These are phyloP conservation scores for Sugiyamaella boreocaroliniensis DNA, from an alignment of 805 yeast species.

Conservation along the genomic window DNA sequence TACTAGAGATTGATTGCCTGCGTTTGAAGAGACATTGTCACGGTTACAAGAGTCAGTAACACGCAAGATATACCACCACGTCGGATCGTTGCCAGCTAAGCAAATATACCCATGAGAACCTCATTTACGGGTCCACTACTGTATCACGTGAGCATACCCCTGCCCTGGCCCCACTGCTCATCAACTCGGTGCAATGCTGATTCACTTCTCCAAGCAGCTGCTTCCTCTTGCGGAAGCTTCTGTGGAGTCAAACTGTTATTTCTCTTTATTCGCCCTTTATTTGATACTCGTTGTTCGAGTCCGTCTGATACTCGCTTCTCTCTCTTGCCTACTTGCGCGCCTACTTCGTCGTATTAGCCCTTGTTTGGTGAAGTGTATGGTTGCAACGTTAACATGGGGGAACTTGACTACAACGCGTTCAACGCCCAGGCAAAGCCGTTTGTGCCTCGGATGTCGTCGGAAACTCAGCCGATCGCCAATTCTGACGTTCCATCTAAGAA, in stretches of 20 bases:
- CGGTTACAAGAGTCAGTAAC: not conserved
- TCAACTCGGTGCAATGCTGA: not conserved
- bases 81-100: not conserved
- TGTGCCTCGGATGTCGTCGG: slow-evolving; percentile 2
- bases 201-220: not conserved
- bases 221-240: not conserved
- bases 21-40: slow-evolving; percentile 12
- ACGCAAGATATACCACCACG: too few species aligned
- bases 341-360: too few species aligned
- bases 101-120: not conserved
- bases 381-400: not conserved
- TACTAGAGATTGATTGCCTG: slow-evolving; percentile 18
- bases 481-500: not conserved
- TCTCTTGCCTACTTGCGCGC: too few species aligned
- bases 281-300: not conserved
- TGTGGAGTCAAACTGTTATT: not conserved
- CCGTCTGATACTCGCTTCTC: not conserved
- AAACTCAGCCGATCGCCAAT: not conserved
- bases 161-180: not conserved
- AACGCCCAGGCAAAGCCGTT: slow-evolving; percentile 2
- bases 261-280: not conserved
- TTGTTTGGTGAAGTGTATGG: not conserved
- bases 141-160: not conserved
- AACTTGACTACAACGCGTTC: not conserved
- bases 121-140: too few species aligned